phyloP scores from a whole-genome alignment of 2,329 filamentous ascomycete species.

The Endothia cerciana region DNA sequence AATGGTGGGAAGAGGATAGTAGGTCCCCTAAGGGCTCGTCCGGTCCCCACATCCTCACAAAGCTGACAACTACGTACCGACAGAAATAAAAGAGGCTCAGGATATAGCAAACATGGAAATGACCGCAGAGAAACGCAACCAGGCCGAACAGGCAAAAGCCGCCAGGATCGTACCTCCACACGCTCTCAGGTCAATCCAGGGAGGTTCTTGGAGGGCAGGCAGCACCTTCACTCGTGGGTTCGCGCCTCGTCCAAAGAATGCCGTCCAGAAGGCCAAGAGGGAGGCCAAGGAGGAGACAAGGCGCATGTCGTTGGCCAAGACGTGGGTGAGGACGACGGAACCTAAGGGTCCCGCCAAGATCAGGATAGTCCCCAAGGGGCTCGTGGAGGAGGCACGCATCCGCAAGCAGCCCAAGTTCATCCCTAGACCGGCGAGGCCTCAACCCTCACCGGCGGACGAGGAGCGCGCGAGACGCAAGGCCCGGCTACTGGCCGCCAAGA shows the following conservation, averaged over 20 bases:
- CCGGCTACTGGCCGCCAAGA: constrained; percentile 22
- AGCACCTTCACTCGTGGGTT: background rate
- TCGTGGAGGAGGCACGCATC: constrained; percentile 50
- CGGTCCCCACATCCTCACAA: background rate
- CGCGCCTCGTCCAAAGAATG: constrained; percentile 41
- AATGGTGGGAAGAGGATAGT: constrained; percentile 31
- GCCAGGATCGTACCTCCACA: background rate
- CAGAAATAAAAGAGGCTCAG: constrained; percentile 1
- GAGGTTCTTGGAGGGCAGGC: background rate
- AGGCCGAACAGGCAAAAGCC: background rate
- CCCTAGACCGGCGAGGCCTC: constrained; percentile 10
- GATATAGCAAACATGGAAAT: constrained; percentile 6
- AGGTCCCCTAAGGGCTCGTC: background rate
- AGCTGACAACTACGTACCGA: background rate
- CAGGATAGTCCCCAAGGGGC: background rate
- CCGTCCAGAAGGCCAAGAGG: constrained; percentile 60
- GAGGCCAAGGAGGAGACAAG: constrained; percentile 59
- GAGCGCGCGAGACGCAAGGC: constrained; percentile 26
- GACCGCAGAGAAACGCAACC: background rate
- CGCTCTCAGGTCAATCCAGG: constrained; percentile 37
- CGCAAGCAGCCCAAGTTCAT: constrained; percentile 44
- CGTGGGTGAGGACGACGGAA: constrained; percentile 48
- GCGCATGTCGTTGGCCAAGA: constrained; percentile 40
- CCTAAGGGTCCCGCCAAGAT: constrained; percentile 43
- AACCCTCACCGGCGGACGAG: constrained; percentile 7